phyloP scores from a whole-genome alignment of 306 rosid species.

The Castanea sativa region DNA sequence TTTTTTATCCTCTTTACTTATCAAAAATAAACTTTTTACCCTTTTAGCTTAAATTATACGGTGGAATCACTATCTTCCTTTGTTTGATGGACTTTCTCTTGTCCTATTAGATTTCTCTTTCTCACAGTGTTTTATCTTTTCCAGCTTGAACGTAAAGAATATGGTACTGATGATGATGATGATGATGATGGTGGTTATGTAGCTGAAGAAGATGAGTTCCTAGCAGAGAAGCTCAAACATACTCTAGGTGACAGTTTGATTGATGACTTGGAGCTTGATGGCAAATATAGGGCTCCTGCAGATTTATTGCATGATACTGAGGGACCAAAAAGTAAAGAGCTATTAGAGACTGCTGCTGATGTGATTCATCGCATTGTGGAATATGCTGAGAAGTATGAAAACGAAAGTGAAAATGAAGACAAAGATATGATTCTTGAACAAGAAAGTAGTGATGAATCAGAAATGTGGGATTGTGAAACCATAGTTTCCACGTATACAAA shows the following conservation, averaged over 20 bases:
- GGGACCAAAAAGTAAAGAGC: conserved; percentile 34
- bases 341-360: conserved; percentile 49
- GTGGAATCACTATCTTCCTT: not conserved
- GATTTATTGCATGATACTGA: conserved; percentile 50
- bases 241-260: conserved; percentile 35
- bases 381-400: conserved; percentile 76
- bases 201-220: conserved; percentile 60
- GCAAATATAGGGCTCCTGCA: conserved; percentile 66
- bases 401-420: conserved; percentile 59
- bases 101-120: conserved; percentile 3
- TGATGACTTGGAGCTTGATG: conserved; percentile 51
- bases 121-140: conserved; percentile 10
- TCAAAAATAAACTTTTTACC: not conserved
- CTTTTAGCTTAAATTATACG: not conserved
- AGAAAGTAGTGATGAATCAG: conserved; percentile 89
- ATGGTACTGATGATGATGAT: conserved; percentile 40
- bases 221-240: conserved; percentile 63
- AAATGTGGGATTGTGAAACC: conserved; percentile 92
- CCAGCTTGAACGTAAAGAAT: conserved; percentile 70
- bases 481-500: conserved; percentile 78
- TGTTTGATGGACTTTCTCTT: not conserved
- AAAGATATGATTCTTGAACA: conserved; percentile 45
- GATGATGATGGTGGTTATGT: conserved; percentile 27
- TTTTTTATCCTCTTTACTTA: too few relatives aligned
- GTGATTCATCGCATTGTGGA: conserved; percentile 72